Conservation (phyloP, 2,329 filamentous ascomycete genomes). For the Fusarium piperis region DNA sequence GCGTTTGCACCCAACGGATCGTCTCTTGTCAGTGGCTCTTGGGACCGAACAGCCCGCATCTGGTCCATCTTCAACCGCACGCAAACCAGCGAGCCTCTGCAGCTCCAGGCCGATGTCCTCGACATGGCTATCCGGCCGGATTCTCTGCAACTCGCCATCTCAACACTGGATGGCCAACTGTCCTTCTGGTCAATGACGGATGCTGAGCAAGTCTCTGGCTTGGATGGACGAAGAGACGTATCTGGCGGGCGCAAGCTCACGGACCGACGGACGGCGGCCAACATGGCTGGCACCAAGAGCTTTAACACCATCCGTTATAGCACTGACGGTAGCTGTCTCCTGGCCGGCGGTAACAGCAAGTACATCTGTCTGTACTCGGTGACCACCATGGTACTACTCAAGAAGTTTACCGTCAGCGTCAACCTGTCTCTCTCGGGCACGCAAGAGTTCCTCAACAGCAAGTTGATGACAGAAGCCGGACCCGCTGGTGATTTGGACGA, state of each 20-base stretch:
- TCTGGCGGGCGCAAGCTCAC: conserved; percentile 90
- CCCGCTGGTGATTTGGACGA: conserved; percentile 87
- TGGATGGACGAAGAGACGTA: conserved; percentile 91
- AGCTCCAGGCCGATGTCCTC: conserved; percentile 90
- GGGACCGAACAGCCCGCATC: conserved; percentile 94
- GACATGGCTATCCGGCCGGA: conserved; percentile 89
- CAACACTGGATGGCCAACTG: conserved; percentile 91
- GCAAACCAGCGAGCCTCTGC: conserved; percentile 93
- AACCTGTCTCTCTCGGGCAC: conserved; percentile 97
- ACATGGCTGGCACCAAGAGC: conserved; percentile 87
- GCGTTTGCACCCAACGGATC: conserved; percentile 89
- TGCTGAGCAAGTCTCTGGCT: conserved; percentile 82
- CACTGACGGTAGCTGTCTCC: conserved; percentile 87
- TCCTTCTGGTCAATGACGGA: conserved; percentile 95
- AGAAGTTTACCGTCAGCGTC: conserved; percentile 94
- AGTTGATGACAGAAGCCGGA: conserved; percentile 88
- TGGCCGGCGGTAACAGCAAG: conserved; percentile 96
- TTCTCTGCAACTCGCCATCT: conserved; percentile 88
- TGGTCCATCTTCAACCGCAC: conserved; percentile 96
- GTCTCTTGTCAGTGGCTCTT: conserved; percentile 88
- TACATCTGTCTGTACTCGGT: conserved; percentile 99
- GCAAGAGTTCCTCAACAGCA: conserved; percentile 96
- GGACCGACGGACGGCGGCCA: conserved; percentile 91
- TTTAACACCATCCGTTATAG: conserved; percentile 92
- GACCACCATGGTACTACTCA: conserved; percentile 86